A percentile compares a stretch with the other conserved stretches of the same genome.
Evolutionary conservation across 805 yeast species (phyloP).

Genomic region (Saccharomyces paradoxus): DNA sequence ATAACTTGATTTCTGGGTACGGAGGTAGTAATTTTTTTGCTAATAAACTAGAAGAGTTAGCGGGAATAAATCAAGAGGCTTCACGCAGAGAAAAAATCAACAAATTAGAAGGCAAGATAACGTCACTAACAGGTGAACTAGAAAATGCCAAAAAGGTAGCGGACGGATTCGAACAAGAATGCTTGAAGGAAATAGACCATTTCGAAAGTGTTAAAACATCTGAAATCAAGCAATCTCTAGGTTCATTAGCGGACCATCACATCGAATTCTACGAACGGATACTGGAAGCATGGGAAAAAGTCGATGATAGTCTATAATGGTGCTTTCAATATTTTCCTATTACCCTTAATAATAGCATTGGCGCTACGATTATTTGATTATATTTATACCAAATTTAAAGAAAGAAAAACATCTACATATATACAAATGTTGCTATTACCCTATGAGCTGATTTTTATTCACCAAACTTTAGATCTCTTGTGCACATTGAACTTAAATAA

Average conservation of each 20-base stretch:
- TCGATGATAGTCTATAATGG: conserved; percentile 33
- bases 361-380: neutral
- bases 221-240: conserved; percentile 66
- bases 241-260: conserved; percentile 67
- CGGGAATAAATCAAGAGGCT: conserved; percentile 54
- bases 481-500: conserved; percentile 4
- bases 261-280: conserved; percentile 62
- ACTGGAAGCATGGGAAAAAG: conserved; percentile 62
- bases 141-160: conserved; percentile 43
- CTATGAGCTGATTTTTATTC: neutral
- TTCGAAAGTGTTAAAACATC: conserved; percentile 75
- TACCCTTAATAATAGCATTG: neutral
- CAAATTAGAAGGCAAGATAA: conserved; percentile 43
- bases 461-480: conserved; percentile 9
- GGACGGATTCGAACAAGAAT: conserved; percentile 49
- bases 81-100: conserved; percentile 44
- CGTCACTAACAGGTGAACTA: conserved; percentile 42
- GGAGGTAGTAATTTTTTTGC: conserved; percentile 45
- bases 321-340: neutral
- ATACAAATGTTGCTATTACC: neutral
- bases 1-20: conserved; percentile 43
- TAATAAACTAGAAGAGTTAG: conserved; percentile 50
- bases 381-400: neutral
- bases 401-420: neutral
- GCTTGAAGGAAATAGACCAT: conserved; percentile 47